Evolutionary conservation across 108 stramenopile genomes (phyloP), one percentile per base, ranked within the genome.

Genomic region (Nannochloropsis salina): DNA sequence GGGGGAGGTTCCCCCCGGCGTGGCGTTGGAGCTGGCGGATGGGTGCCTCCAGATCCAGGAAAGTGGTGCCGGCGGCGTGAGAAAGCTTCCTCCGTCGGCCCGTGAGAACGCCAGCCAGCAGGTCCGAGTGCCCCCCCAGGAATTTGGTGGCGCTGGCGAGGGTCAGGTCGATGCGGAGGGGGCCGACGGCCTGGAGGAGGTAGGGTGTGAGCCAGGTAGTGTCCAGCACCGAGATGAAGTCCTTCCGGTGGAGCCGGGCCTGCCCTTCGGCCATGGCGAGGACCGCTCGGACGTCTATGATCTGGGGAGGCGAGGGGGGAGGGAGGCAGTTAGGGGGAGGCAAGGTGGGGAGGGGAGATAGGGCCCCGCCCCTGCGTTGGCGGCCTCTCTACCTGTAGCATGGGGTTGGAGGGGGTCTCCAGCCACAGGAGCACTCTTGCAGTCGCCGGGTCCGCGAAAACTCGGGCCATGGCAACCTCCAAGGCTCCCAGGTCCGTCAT

Each of bases 401-500:
- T 79, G 2, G 96, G 96, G 88, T 96, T 96, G 21, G 94, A 95
- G 1, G 96, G 96, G 41, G 92, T 95, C 89, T 96, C 96, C 91
- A 95, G 93, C 95, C 96, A 96, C 9, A 96, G 90, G 86, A 96
- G 94, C 92, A 12, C 95, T 93, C n/a, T 95, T 94, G 83, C 95
- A 94, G 87, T 96, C 95, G 18, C 93, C 85, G 88, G 95, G 44
- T 86, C 82, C 8, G 94, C 94, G 22, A 96, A 18, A 2, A 95
- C 61, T 74, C 61, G 61, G 3, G 4, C 6, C 61, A 74, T 74
- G 4, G n/a, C 8, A 15, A n/a, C 61, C n/a, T 74, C 8, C n/a
- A 74, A 15, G 15, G 61, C 61, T 74, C 61, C 61, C n/a, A 74
- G 61, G 61, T 74, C 61, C 2, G 61, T 74, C 61, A 74, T 74